Evolutionary conservation across 1,284 basidiomycete species (phyloP).

Genomic region (Tilletia indica): DNA sequence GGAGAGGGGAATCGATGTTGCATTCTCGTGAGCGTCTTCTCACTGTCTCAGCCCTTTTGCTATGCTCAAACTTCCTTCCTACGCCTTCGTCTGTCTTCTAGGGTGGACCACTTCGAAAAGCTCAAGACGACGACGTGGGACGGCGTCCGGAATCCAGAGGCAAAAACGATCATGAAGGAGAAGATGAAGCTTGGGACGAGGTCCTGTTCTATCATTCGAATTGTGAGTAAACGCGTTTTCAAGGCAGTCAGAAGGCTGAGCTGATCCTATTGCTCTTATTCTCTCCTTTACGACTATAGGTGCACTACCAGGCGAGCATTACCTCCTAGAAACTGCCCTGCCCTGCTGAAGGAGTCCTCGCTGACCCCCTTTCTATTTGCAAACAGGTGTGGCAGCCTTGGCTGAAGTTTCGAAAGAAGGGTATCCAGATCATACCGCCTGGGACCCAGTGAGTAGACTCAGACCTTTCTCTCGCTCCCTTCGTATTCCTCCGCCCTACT

Average conservation of each 20-base stretch:
- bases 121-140: constrained; percentile 75
- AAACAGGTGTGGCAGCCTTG: constrained; percentile 74
- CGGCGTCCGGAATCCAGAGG: constrained; percentile 85
- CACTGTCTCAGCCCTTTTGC: neutral
- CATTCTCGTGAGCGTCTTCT: constrained; percentile 28
- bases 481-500: neutral
- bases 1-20: constrained; percentile 46
- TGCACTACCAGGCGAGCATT: neutral
- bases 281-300: neutral
- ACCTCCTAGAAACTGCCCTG: neutral
- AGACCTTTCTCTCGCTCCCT: constrained; percentile 29
- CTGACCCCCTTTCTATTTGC: neutral
- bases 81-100: constrained; percentile 1
- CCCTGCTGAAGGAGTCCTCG: neutral
- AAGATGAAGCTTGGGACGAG: constrained; percentile 79
- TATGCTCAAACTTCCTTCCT: neutral
- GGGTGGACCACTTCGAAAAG: constrained; percentile 38
- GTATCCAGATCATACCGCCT: constrained; percentile 37
- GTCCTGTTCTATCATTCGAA: constrained; percentile 86
- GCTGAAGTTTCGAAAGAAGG: constrained; percentile 61
- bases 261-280: neutral
- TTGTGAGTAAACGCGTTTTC: constrained; percentile 65
- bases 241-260: neutral
- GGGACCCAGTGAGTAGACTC: constrained; percentile 34
- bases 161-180: constrained; percentile 80